Conservation (phyloP, 2,329 filamentous ascomycete genomes). For the Berkeleyomyces rouxiae region DNA sequence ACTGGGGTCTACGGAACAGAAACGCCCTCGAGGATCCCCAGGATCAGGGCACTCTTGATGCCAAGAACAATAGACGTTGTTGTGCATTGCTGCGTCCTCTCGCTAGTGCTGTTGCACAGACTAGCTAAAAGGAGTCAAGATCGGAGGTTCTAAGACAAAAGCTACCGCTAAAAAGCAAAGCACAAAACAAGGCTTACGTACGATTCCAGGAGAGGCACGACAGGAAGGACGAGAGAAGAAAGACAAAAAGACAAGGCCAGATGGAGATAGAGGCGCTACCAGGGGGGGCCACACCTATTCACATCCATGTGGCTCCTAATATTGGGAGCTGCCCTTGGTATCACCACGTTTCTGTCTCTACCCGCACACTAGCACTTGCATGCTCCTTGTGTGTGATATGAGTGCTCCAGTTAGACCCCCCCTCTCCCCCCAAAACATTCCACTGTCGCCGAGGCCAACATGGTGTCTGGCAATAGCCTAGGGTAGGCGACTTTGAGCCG, state of each 20-base stretch:
- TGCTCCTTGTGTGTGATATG: no score
- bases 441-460: not conserved
- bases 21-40: not conserved
- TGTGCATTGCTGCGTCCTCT: not conserved
- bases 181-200: not conserved
- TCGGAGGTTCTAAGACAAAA: not conserved
- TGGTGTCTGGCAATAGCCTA: not conserved
- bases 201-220: not conserved
- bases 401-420: not conserved
- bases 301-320: not conserved
- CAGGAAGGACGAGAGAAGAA: not conserved
- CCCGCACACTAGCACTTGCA: not conserved
- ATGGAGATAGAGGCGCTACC: no score
- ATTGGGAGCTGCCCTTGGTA: not conserved
- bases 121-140: conserved; percentile 1
- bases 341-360: not conserved
- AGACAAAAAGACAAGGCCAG: not conserved
- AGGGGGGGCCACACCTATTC: not conserved
- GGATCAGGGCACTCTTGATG: not conserved
- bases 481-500: not conserved
- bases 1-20: no score
- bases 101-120: conserved; percentile 2
- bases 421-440: not conserved
- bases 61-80: conserved; percentile 3
- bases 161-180: not conserved